Conservation (phyloP, 2,329 filamentous ascomycete species). For the Paraphoma chrysanthemicola region DNA sequence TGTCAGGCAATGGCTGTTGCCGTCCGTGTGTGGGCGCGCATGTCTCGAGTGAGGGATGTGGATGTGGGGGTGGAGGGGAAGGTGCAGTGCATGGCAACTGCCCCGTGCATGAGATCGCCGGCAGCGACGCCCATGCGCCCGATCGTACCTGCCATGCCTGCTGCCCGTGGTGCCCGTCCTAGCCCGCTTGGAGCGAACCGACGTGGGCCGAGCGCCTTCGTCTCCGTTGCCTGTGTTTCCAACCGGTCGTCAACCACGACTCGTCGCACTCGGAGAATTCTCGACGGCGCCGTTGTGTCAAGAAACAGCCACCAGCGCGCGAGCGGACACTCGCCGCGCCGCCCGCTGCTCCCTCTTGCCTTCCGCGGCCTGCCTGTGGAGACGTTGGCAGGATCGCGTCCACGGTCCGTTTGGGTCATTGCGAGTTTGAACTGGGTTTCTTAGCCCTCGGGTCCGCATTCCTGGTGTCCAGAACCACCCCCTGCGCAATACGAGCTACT, state of each 20-base stretch:
- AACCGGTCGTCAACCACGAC: background rate
- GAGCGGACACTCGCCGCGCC: slow-evolving; percentile 19
- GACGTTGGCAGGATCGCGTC: slow-evolving; percentile 1
- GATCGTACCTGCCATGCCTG: slow-evolving; percentile 3
- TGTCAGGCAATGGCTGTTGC: slow-evolving; percentile 23
- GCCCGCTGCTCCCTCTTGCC: slow-evolving; percentile 10
- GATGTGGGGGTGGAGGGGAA: slow-evolving; percentile 5
- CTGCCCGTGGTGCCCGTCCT: background rate
- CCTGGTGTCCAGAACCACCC: slow-evolving; percentile 11
- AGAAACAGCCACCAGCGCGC: slow-evolving; percentile 16
- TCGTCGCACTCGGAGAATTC: background rate
- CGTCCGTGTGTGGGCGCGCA: slow-evolving; percentile 23
- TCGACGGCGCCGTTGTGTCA: slow-evolving; percentile 24
- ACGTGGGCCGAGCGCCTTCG: background rate
- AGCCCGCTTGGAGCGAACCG: background rate
- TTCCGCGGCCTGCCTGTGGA: slow-evolving; percentile 4
- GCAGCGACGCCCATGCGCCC: background rate
- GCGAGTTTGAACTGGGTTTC: slow-evolving; percentile 26
- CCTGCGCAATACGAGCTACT: slow-evolving; percentile 15
- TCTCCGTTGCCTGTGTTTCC: background rate
- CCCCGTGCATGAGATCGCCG: background rate
- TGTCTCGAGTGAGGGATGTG: slow-evolving; percentile 19
- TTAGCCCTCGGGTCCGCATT: slow-evolving; percentile 29
- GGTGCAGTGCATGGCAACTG: slow-evolving; percentile 2
- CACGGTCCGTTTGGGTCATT: slow-evolving; percentile 13